Conservation (phyloP, 2,329 filamentous ascomycete genomes). For the Nigrospora sphaerica region DNA sequence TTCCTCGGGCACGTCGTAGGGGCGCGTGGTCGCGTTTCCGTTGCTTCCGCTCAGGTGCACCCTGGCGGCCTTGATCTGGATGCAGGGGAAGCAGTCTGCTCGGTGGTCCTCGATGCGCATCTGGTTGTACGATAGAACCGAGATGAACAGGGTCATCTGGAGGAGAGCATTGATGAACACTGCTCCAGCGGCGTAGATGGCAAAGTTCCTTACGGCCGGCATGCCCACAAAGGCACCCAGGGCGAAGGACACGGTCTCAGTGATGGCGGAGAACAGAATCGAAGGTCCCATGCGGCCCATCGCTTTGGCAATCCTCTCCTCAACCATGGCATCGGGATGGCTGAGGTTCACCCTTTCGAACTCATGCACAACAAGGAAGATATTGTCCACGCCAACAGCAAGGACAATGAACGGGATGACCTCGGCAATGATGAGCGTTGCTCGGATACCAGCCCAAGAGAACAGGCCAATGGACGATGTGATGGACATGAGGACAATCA, state of each 20-base stretch:
- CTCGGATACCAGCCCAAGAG: slow-evolving; percentile 85
- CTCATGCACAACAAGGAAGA: slow-evolving; percentile 97
- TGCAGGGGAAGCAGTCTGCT: slow-evolving; percentile 86
- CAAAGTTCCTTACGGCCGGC: slow-evolving; percentile 97
- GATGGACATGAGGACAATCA: slow-evolving; percentile 97
- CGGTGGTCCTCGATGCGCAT: slow-evolving; percentile 80
- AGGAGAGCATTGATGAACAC: slow-evolving; percentile 96
- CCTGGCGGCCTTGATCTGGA: slow-evolving; percentile 70
- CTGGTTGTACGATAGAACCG: slow-evolving; percentile 86
- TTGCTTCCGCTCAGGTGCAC: slow-evolving; percentile 58
- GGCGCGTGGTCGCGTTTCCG: slow-evolving; percentile 49
- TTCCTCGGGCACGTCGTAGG: slow-evolving; percentile 75
- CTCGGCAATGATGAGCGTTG: slow-evolving; percentile 94
- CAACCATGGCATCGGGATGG: slow-evolving; percentile 81
- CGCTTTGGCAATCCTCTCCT: slow-evolving; percentile 77
- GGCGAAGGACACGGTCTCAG: slow-evolving; percentile 89
- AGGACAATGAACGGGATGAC: slow-evolving; percentile 97
- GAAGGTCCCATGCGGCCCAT: slow-evolving; percentile 96
- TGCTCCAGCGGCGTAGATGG: slow-evolving; percentile 89
- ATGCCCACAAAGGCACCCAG: slow-evolving; percentile 92
- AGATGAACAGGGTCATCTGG: slow-evolving; percentile 95
- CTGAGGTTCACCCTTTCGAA: slow-evolving; percentile 92
- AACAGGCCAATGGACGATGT: slow-evolving; percentile 92
- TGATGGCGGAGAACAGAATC: slow-evolving; percentile 89
- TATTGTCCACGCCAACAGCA: slow-evolving; percentile 96